Evolutionary conservation across 306 rosid species (phyloP), one percentile per base, ranked within the genome.

Genomic region (Cucurbita maxima): DNA sequence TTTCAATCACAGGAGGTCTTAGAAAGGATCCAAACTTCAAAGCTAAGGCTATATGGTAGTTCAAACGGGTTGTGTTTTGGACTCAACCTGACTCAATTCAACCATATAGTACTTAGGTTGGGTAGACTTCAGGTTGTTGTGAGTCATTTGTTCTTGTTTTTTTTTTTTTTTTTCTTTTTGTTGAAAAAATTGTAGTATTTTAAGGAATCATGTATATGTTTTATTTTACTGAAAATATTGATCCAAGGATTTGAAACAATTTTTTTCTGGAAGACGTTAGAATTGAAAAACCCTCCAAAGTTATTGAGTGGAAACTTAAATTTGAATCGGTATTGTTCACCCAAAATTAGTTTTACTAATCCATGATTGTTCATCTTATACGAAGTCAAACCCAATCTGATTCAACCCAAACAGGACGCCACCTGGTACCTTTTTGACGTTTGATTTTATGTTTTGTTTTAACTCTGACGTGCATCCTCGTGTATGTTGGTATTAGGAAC

Each of bases 401-500:
- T 30, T 60, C 15, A 18, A 40, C 14, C 10, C 50, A 40, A 63
- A 40, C 51, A n/a, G 51, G 45, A 63, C 10, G 34, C 48, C 50
- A 63, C 44, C 45, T 9, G 22, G 20, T 37, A 63, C 51, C 40
- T 3, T 48, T 70, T 50, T 15, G 74, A 14, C 58, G 41, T 70
- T 48, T 30, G 74, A 30, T 15, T 70, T 38, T 51, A 14, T 48
- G 47, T 70, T 70, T 70, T 13, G 14, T 0, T 61, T 34, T 54
- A 20, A 73, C 38, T 19, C 75, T 82, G 75, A 78, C 52, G 67
- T 74, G 19, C 45, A 10, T 70, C 73, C 70, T 73, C 61, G 10
- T n/a, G 77, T 79, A 63, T 73, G 69, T 73, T 80, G 53, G 44
- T 62, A 78, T 45, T 76, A 93, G 96, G 89, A 77, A 71, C 74